Base-by-base conservation (phyloP, 371 early-diverging fungal genomes). In the Mortierella sp. region DNA sequence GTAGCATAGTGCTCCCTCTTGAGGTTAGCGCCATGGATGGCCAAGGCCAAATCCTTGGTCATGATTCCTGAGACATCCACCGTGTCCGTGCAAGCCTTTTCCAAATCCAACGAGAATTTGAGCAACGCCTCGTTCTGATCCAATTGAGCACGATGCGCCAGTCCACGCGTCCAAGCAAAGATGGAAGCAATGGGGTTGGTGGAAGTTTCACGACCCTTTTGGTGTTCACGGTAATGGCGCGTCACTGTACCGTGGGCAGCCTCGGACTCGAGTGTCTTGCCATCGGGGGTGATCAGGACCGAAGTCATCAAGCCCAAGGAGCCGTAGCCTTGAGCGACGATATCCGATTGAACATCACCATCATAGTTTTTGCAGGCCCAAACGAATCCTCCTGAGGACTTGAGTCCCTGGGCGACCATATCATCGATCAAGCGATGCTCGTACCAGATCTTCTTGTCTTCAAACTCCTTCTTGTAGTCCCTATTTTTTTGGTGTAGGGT, bases 181-280 rank as follows among this genome's bases (percentile, higher is more conserved):
- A 96, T 96, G 47, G 90, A 90, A 12, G 96, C 97, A 55, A 96
- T 93, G 2, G 97, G 94, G 87, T 96, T 96, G 78, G 97, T 96
- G 18, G 91, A 91, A 4, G 93, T 92, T 56, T 87, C 83, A 58
- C 87, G 87, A 64, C 93, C 92, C 83, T 95, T 91, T 81, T 96
- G 96, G 85, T 94, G 92, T 81, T 95, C 94, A 63, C 97, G 93
- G 87, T 93, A 96, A 80, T 96, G 97, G 51, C 97, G 90, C 19
- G 97, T 96, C 51, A 96, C 97, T 6, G 97, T 96, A 62, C 96
- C 97, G 83, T 96, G 97, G 43, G 97, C 97, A 24, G 97, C 97
- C 80, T 96, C 97, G 47, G 94, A 88, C 80, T 96, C 97, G 81
- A 94, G 80, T 41, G 95, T 93, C 80, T 91, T 86, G 49, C 94